Base-by-base conservation (phyloP, 768 basidiomycete species). In the Mycena floridula region DNA sequence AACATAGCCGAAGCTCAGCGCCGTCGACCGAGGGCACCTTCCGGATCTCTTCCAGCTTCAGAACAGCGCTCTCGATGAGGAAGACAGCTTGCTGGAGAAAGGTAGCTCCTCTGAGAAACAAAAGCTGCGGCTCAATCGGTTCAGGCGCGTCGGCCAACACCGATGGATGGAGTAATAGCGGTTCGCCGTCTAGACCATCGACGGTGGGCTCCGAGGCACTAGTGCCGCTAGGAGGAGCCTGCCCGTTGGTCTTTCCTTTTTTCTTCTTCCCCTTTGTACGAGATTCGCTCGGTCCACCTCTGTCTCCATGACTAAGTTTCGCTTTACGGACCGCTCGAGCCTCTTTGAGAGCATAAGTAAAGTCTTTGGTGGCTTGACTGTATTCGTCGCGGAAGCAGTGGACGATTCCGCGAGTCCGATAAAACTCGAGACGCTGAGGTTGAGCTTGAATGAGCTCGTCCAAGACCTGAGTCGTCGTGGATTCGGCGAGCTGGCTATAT, bases 311-410 rank as follows among this genome's bases (percentile, higher is more conserved):
- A 13, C 66, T 64, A 37, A 68, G 63, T 40, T 75, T 77, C 2
- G 79, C 79, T 62, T 81, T 87, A 43, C 90, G 85, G 20, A 69
- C 64, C 0, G 78, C 73, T 25, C 87, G 80, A 0, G 87, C 77
- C 64, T 93, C 88, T 52, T 79, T 82, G 48, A 93, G 72, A 3
- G 85, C 89, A 50, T 81, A 62, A 0, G 90, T 91, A 49, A 89
- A 91, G 59, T 91, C 89, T 55, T 80, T 85, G 23, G 75, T 77
- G 1, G 90, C 90, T 25, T 74, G 68, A 3, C 66, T 47, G 53
- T 82, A 92, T 58, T 92, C 89, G 48, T 93, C 89, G 39, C 87
- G 78, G 70, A 92, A 93, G 58, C 83, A 86, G 53, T 86, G 86
- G 11, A 93, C 89, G 45, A 93, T 87, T 7, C 90, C 91, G n/a